Evolutionary conservation across 192 early-diverging fungal species (phyloP).

Genomic region (Haplosporangium gracile): DNA sequence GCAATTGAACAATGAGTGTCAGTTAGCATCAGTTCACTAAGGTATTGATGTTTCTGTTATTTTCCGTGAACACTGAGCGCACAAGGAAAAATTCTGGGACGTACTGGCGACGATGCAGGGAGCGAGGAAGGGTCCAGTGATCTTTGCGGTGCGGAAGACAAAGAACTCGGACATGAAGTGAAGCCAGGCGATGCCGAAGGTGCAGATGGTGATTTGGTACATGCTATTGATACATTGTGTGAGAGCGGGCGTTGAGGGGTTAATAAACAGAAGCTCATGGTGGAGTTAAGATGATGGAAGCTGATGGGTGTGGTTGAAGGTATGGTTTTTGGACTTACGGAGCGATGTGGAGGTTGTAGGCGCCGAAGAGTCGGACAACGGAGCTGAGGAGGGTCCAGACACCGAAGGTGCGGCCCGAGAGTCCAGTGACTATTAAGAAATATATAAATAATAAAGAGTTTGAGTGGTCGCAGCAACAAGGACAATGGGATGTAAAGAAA

Average conservation of each 20-base stretch:
- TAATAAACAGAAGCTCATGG: slow-evolving; percentile 1
- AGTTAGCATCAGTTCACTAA: too few relatives aligned
- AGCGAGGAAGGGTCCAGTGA: slow-evolving; percentile 73
- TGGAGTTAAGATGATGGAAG: background rate
- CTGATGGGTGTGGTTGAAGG: background rate
- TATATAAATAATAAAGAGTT: background rate
- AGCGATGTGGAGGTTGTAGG: slow-evolving; percentile 83
- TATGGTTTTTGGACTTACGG: slow-evolving; percentile 60
- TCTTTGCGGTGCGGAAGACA: slow-evolving; percentile 71
- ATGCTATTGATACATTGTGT: slow-evolving; percentile 59
- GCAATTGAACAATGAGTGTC: background rate
- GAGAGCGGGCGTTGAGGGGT: background rate
- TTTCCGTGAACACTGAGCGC: background rate
- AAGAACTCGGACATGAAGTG: slow-evolving; percentile 79
- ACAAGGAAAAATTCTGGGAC: background rate
- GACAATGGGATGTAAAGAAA: too few relatives aligned
- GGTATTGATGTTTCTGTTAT: too few relatives aligned
- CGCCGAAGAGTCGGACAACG: slow-evolving; percentile 86
- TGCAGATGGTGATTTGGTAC: slow-evolving; percentile 71
- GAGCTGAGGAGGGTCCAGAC: slow-evolving; percentile 89
- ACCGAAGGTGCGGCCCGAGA: slow-evolving; percentile 88
- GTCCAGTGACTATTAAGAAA: slow-evolving; percentile 73
- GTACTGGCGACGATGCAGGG: slow-evolving; percentile 77
- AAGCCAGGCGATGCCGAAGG: slow-evolving; percentile 77
- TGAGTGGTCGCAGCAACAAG: too few relatives aligned